Percentiles rank a stretch among this genome's conserved stretches.
phyloP scores from a whole-genome alignment of 495 filamentous ascomycete genomes.

The Penicillium herquei region DNA sequence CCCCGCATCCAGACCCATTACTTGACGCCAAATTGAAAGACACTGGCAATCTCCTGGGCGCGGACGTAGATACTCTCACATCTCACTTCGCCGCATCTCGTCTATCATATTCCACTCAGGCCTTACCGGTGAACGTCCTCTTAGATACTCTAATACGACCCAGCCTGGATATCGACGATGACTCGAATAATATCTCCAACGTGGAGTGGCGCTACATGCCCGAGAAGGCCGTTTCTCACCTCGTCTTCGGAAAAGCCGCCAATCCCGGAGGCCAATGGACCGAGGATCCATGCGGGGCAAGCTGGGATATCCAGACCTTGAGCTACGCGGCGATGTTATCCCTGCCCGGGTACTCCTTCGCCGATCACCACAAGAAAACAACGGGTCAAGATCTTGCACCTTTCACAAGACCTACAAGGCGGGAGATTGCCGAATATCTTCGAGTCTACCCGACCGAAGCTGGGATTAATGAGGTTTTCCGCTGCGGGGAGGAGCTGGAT shows the following conservation, averaged over 20 bases:
- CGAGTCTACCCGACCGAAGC: constrained; percentile 54
- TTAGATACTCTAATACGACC: constrained; percentile 66
- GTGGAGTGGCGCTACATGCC: constrained; percentile 56
- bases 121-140: constrained; percentile 62
- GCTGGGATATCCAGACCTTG: constrained; percentile 57
- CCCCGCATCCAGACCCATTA: constrained; percentile 60
- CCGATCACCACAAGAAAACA: constrained; percentile 47
- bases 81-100: constrained; percentile 61
- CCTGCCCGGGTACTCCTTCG: constrained; percentile 61
- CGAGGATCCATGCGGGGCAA: constrained; percentile 53
- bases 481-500: constrained; percentile 39
- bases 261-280: constrained; percentile 64
- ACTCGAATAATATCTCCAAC: constrained; percentile 47
- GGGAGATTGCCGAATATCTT: constrained; percentile 60
- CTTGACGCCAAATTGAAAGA: constrained; percentile 54
- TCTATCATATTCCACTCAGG: constrained; percentile 64
- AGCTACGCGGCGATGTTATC: constrained; percentile 69
- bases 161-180: constrained; percentile 60
- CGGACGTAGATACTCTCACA: constrained; percentile 49
- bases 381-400: constrained; percentile 47
- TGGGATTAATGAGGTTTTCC: constrained; percentile 52
- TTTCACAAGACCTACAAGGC: constrained; percentile 56
- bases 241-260: constrained; percentile 55
- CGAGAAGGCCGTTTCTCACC: constrained; percentile 53
- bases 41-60: constrained; percentile 43